Evolutionary conservation across 192 early-diverging fungal species (phyloP).

Genomic region (Gamsiella multidivaricata): DNA sequence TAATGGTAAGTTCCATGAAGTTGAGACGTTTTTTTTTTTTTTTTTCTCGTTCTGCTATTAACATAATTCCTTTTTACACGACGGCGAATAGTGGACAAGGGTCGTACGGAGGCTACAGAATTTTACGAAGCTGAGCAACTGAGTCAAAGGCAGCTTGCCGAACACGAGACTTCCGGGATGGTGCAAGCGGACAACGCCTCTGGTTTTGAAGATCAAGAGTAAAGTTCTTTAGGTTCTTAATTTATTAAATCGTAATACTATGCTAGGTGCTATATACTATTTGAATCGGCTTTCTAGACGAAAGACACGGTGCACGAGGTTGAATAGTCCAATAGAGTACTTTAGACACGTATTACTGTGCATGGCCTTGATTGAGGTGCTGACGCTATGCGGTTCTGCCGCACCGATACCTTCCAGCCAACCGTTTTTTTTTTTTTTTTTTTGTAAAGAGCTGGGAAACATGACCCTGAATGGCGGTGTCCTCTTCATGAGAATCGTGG

Average conservation of each 20-base stretch:
- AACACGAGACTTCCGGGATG: background rate
- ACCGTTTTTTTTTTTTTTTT: too few species aligned
- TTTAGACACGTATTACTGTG: too few species aligned
- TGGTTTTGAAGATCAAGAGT: background rate
- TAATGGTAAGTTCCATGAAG: conserved; percentile 15
- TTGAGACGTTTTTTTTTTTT: background rate
- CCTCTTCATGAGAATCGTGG: too few species aligned
- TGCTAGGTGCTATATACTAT: background rate
- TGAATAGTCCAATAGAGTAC: too few species aligned
- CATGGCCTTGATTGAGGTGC: too few species aligned
- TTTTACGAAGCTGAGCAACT: conserved; percentile 18
- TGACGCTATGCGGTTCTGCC: too few species aligned
- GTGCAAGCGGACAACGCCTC: background rate
- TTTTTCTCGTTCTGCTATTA: background rate
- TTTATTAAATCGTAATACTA: background rate
- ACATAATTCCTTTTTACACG: background rate
- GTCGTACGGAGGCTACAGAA: conserved; percentile 13
- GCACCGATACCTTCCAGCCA: too few species aligned
- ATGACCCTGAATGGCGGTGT: too few species aligned
- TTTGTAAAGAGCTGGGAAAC: too few species aligned
- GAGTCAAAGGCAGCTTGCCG: background rate
- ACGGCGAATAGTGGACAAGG: conserved; percentile 9
- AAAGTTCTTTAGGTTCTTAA: background rate
- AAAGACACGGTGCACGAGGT: too few species aligned
- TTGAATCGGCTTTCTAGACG: conserved; percentile 1